Evolutionary conservation across 1,284 basidiomycete species (phyloP), one percentile per base, ranked within the genome.

Genomic region (Peniophora sp.): DNA sequence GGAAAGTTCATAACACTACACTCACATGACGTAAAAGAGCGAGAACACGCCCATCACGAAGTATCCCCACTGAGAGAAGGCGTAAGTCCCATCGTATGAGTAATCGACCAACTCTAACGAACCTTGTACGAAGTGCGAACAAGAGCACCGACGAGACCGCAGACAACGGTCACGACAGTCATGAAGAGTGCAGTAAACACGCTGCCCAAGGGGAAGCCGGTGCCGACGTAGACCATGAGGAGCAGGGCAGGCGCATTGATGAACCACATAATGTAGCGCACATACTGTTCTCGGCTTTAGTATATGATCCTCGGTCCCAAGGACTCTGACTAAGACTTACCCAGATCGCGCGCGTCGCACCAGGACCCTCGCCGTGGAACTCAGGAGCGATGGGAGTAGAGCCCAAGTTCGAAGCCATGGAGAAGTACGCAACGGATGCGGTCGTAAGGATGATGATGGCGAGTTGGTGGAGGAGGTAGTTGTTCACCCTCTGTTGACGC

Each of bases 401-500:
- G 24, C 83, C 82, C 49, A 83, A 70, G 62, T 83, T 70, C 11
- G 78, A 79, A 0, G 82, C 82, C 75, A 82, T 76, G 17, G 71
- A 68, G 63, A 80, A 82, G 68, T 74, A 75, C 1, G 72, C 62
- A 47, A 78, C 63, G 2, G 66, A 52, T 0, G 70, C 61, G 1
- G 73, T 74, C 2, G 72, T 66, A 20, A 80, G 62, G 17, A 79
- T 68, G 54, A 77, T 65, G 34, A 72, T 57, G 17, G 68, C 68
- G 15, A 79, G 59, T 52, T 76, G 72, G 60, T 79, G 75, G 66
- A 78, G 72, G 8, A 74, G 62, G 18, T 74, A 66, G 18, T 73
- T 72, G 17, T 64, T 63, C 3, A 69, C 70, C 6, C 69, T 57
- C 69, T 71, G 14, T 10, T 34, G 23, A 45, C 18, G 44, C 20